Evolutionary conservation across 164 flowering plant species (phyloP), one percentile per base, ranked within the genome.

Genomic region (Saururus chinensis): DNA sequence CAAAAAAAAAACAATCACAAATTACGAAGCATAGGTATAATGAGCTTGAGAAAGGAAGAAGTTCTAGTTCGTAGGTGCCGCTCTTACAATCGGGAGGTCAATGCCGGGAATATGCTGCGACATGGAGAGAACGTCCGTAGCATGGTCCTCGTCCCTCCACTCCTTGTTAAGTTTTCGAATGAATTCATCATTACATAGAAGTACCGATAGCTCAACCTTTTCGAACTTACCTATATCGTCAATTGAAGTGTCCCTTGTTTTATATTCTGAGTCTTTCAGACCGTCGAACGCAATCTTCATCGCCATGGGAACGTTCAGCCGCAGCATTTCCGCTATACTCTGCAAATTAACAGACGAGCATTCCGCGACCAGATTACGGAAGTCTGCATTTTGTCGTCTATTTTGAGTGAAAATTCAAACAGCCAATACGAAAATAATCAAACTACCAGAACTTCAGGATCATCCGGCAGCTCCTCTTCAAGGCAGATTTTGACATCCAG

Each of bases 51-150:
- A 41, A 41, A 13, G 12, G 12, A 41, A 8, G 45, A 41, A 41
- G 8, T 13, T 9, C 0, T 12, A 45, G 17, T 17, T 45, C 11
- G 12, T 56, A 67, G 53, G 59, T 41, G 40, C 26, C 56, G 25
- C 52, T 56, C 93, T 79, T 80, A 95, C 99, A 66, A 91, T 78
- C 45, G 95, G 97, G 68, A 91, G 84, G 60, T 84, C 71, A 63
- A 95, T 83, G 60, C 71, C 92, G 23, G 96, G 87, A 52, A 87
- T 74, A 76, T 91, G 99, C 62, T 89, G 88, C 16, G 99, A 88
- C 95, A 95, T 83, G 57, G 99, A 95, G 48, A 95, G 96, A 62
- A 95, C 99, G 84, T 95, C 97, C 41, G 99, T 95, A 19, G 99
- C 82, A 68, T 82, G 91, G 66, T 91, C 95, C 71, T 88, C 99